Evolutionary conservation across 805 yeast genomes (phyloP), one percentile per base, ranked within the genome.

Genomic region (Zygosaccharomyces lentus): DNA sequence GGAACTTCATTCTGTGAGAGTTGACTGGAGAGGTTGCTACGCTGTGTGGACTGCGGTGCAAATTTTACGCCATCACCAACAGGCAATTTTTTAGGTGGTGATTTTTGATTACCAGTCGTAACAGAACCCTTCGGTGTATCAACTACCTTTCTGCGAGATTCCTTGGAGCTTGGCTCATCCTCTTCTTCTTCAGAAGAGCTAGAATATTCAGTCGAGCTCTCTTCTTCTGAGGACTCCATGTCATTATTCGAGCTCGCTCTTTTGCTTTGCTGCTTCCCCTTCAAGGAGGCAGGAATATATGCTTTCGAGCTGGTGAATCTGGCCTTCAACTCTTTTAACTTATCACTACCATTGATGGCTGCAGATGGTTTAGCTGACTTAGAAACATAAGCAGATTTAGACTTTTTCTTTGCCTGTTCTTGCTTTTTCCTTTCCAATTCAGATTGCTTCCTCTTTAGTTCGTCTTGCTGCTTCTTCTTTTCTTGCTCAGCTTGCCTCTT

Each of bases 91-190:
- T 52, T 54, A 2, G 48, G 43, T 1, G 53, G 43, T 6, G 52
- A 41, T 3, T 49, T 52, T 24, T 54, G 53, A 1, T 58, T 40
- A 10, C 50, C 40, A 12, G 57, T 42, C 2, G 57, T 58, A 12
- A 60, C 46, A 2, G 63, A 45, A n/a, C 65, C 68, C 44, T 61
- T 68, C 15, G 81, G 81, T 2, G 78, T 70, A 32, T 71, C 70
- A 4, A 76, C 81, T 15, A 74, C 68, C n/a, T 60, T 55, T 47
- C 77, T 65, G 45, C 73, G 67, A 7, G 72, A 68, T 35, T 63
- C 68, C 30, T 45, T 57, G 2, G 55, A 41, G 34, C 54, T 50
- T 24, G 62, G 51, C 12, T 62, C 59, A 10, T 45, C 53, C 7
- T 62, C 67, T 5, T 60, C 67, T 16, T 55, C 59, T 13, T 60